phyloP scores from a whole-genome alignment of 202 grass and related monocot species.

The Schoenoplectus triqueter region DNA sequence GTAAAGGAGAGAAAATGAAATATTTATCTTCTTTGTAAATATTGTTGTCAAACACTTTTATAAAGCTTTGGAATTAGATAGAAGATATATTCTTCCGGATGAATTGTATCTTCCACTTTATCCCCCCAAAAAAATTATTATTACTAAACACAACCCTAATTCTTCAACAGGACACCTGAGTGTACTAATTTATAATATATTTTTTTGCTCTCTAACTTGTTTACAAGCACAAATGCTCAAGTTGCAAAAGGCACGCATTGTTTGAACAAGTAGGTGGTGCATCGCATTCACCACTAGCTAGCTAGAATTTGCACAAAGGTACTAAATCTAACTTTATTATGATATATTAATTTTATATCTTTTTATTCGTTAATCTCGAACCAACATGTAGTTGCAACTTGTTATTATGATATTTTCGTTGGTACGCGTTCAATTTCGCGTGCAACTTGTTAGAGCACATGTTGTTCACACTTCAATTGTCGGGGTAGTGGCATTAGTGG shows the following conservation, averaged over 20 bases:
- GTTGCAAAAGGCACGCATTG: constrained; percentile 3
- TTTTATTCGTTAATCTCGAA: background rate
- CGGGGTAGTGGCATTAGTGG: background rate
- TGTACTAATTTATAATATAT: background rate
- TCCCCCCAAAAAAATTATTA: no score
- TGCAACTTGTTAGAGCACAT: background rate
- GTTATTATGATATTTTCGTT: constrained; percentile 7
- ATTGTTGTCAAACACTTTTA: no score
- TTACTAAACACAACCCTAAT: no score
- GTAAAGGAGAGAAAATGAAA: no score
- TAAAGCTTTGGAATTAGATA: no score
- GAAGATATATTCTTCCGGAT: no score
- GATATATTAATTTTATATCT: constrained; percentile 8
- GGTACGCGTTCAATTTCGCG: background rate
- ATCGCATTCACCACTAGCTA: constrained; percentile 1
- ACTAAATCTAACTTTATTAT: constrained; percentile 13
- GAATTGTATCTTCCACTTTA: no score
- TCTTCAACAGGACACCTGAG: background rate
- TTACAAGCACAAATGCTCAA: background rate
- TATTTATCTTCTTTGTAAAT: no score
- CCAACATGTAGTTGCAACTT: constrained; percentile 17
- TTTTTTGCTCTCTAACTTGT: background rate
- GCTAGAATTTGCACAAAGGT: background rate
- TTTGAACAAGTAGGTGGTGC: background rate
- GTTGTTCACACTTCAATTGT: constrained; percentile 26